Evolutionary conservation across 805 yeast species (phyloP).

Genomic region (Lachancea nothofagi): DNA sequence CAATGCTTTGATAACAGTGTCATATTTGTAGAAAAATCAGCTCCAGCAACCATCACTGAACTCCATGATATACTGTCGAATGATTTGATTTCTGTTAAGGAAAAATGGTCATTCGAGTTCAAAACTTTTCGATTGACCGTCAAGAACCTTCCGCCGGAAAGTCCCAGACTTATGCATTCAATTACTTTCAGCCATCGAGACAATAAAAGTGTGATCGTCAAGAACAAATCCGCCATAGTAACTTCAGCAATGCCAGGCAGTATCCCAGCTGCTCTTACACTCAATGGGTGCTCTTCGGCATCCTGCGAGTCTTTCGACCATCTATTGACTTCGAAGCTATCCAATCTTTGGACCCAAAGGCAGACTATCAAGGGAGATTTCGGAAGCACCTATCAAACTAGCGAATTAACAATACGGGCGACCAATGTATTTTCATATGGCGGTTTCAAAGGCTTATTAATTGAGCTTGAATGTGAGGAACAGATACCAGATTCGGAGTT

Average conservation of each 20-base stretch:
- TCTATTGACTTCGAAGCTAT: slow-evolving; percentile 22
- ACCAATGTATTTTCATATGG: slow-evolving; percentile 30
- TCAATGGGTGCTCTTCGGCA: slow-evolving; percentile 23
- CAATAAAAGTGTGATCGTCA: slow-evolving; percentile 22
- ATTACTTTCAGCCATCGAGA: slow-evolving; percentile 25
- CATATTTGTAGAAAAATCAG: slow-evolving; percentile 29
- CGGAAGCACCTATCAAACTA: slow-evolving; percentile 28
- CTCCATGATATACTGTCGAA: slow-evolving; percentile 29
- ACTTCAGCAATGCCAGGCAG: slow-evolving; percentile 16
- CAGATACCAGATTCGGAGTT: slow-evolving; percentile 16
- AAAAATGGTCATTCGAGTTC: slow-evolving; percentile 31
- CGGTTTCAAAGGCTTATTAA: slow-evolving; percentile 31
- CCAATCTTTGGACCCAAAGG: slow-evolving; percentile 32
- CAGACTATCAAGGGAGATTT: slow-evolving; percentile 31
- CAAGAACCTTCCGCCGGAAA: slow-evolving; percentile 18
- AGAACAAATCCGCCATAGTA: slow-evolving; percentile 23
- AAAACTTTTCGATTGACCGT: slow-evolving; percentile 25
- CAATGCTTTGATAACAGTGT: slow-evolving; percentile 18
- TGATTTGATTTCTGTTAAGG: slow-evolving; percentile 19
- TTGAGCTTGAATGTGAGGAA: slow-evolving; percentile 21
- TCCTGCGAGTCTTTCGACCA: slow-evolving; percentile 24
- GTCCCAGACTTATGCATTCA: slow-evolving; percentile 27
- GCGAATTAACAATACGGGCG: slow-evolving; percentile 21
- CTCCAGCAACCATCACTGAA: slow-evolving; percentile 28
- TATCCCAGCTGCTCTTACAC: slow-evolving; percentile 15